These are phyloP conservation scores for Strigomonas galati DNA, from an alignment of 208 protist genomes.

Conservation along the genomic window DNA sequence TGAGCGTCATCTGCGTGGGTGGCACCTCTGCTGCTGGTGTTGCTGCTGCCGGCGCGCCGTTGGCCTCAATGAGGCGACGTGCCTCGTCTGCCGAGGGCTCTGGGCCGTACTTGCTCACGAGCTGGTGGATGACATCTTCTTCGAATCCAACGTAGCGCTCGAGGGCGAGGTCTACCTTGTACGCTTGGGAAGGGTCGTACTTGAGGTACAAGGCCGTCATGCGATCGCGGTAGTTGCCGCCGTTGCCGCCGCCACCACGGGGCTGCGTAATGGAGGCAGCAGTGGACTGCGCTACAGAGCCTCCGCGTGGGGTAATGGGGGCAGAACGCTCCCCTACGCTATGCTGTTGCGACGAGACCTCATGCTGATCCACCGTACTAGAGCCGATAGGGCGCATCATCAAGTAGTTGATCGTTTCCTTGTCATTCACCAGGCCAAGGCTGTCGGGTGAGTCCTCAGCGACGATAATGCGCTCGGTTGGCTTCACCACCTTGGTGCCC, in stretches of 20 bases:
- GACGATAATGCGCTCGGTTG: neutral
- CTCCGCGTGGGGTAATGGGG: conserved; percentile 1
- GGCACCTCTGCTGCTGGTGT: neutral
- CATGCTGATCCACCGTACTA: too few relatives aligned
- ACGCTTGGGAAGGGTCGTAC: conserved; percentile 34
- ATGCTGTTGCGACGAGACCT: neutral
- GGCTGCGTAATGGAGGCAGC: neutral
- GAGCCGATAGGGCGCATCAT: neutral
- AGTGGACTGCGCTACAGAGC: neutral
- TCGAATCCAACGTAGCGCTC: conserved; percentile 33
- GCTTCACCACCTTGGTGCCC: conserved; percentile 8
- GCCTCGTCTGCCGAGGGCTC: conserved; percentile 13
- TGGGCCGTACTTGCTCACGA: conserved; percentile 39
- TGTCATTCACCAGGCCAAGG: conserved; percentile 12
- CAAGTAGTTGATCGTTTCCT: conserved; percentile 16
- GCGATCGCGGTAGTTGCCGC: conserved; percentile 20
- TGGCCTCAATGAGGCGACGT: conserved; percentile 1
- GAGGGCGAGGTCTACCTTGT: conserved; percentile 30
- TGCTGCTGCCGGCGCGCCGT: neutral
- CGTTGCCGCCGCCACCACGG: neutral
- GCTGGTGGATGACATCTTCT: conserved; percentile 29
- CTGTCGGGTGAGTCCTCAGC: conserved; percentile 20
- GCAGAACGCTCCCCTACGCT: neutral
- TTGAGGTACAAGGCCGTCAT: conserved; percentile 32
- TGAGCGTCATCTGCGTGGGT: neutral